Percentiles rank a stretch among this genome's conserved stretches.
Conservation (phyloP, 2,329 filamentous ascomycete species). For the Penicillium sp. region DNA sequence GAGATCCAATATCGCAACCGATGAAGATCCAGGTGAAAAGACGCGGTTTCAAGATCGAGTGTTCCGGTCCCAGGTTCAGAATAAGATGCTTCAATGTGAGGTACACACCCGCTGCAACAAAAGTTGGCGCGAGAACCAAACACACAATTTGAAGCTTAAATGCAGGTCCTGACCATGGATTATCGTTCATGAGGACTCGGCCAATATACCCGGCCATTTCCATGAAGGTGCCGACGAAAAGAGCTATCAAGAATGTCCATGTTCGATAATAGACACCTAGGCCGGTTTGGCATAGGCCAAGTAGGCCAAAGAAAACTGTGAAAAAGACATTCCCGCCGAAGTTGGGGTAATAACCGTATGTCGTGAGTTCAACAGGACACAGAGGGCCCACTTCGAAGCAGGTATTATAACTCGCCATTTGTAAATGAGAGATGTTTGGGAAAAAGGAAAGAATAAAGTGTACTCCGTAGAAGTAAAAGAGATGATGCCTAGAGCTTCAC, state of each 20-base stretch:
- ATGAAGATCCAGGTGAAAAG: conserved; percentile 62
- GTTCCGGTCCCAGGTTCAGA: conserved; percentile 52
- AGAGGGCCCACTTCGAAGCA: conserved; percentile 37
- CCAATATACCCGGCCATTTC: conserved; percentile 59
- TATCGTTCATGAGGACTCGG: conserved; percentile 53
- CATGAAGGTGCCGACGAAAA: conserved; percentile 50
- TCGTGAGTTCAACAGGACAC: conserved; percentile 50
- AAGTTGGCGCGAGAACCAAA: conserved; percentile 58
- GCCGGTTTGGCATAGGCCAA: conserved; percentile 49
- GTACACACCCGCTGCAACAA: conserved; percentile 56
- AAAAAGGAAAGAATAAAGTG: background rate
- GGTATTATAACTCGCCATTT: conserved; percentile 24
- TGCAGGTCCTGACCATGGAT: conserved; percentile 50
- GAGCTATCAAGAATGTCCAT: conserved; percentile 56
- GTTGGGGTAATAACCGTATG: conserved; percentile 56
- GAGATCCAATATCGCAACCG: conserved; percentile 57
- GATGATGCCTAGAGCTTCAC: background rate
- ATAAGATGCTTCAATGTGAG: conserved; percentile 58
- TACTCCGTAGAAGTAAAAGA: background rate
- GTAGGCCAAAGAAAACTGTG: conserved; percentile 51
- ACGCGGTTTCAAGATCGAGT: conserved; percentile 49
- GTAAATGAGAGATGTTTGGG: background rate
- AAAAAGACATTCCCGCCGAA: conserved; percentile 55
- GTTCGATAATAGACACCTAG: conserved; percentile 54
- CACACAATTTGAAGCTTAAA: conserved; percentile 58